These are phyloP conservation scores for Blastobotrys niveus DNA, from an alignment of 1,139 yeast genomes.

Conservation along the genomic window DNA sequence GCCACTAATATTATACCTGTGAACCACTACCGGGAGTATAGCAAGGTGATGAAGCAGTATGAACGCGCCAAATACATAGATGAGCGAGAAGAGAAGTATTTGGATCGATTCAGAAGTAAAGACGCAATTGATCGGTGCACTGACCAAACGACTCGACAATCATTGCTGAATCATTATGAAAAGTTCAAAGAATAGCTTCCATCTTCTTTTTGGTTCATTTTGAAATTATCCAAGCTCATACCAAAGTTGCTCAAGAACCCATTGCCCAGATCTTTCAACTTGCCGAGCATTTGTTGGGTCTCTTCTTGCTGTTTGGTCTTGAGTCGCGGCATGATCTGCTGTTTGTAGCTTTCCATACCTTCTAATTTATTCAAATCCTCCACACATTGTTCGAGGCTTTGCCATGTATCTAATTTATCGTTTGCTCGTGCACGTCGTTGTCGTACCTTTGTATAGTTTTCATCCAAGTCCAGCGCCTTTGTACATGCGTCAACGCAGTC, in stretches of 20 bases:
- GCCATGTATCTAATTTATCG: constrained; percentile 31
- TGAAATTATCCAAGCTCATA: constrained; percentile 29
- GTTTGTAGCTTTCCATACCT: not conserved
- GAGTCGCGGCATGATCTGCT: constrained; percentile 18
- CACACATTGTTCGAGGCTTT: constrained; percentile 25
- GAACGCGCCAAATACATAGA: not conserved
- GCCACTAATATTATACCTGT: not conserved
- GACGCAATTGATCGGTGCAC: not conserved
- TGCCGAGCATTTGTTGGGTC: constrained; percentile 29
- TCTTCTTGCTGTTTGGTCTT: constrained; percentile 26
- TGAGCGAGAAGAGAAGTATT: not conserved
- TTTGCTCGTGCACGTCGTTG: constrained; percentile 64
- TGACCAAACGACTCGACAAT: not conserved
- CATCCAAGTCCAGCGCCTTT: constrained; percentile 53
- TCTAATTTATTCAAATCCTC: constrained; percentile 24
- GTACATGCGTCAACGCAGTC: constrained; percentile 63
- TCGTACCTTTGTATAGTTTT: constrained; percentile 59
- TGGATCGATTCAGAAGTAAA: not conserved
- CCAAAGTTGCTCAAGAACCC: constrained; percentile 30
- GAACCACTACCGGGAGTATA: not conserved
- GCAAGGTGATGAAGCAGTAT: not conserved
- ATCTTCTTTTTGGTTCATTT: constrained; percentile 25
- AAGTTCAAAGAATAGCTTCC: constrained; percentile 27
- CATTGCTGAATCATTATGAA: not conserved
- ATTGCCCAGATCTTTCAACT: constrained; percentile 31